These are phyloP conservation scores for Leptomonas pyrrhocoris DNA, from an alignment of 208 protist species.

Conservation along the genomic window DNA sequence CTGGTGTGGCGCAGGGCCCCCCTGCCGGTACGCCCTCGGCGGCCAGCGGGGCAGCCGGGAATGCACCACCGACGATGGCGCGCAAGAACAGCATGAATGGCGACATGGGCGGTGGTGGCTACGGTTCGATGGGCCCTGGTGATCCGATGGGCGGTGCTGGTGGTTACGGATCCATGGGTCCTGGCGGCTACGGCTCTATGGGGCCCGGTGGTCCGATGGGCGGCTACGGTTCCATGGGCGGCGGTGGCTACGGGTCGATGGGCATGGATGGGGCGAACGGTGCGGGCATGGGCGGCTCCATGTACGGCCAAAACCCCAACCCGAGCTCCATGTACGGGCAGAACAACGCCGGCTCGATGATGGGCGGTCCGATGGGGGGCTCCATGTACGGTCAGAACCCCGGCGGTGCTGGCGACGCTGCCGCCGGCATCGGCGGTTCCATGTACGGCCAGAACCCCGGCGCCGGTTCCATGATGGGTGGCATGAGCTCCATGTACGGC, in stretches of 20 bases:
- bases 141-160: slow-evolving; percentile 15
- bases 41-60: neutral
- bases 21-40: neutral
- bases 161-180: slow-evolving; percentile 21
- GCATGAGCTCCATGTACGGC: slow-evolving; percentile 39
- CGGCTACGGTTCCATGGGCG: slow-evolving; percentile 16
- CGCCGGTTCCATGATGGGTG: slow-evolving; percentile 21
- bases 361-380: slow-evolving; percentile 30
- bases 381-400: slow-evolving; percentile 36
- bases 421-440: neutral
- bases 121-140: slow-evolving; percentile 14
- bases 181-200: slow-evolving; percentile 13
- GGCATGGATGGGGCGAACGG: neutral
- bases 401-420: neutral
- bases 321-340: slow-evolving; percentile 24
- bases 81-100: slow-evolving; percentile 35
- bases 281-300: slow-evolving; percentile 19
- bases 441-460: slow-evolving; percentile 35
- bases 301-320: slow-evolving; percentile 29
- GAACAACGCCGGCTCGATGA: slow-evolving; percentile 23
- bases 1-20: neutral
- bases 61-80: slow-evolving; percentile 20
- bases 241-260: neutral
- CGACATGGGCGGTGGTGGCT: slow-evolving; percentile 8
- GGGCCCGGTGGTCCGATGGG: slow-evolving; percentile 7